phyloP scores from a whole-genome alignment of 768 basidiomycete genomes.

The Phanerochaete carnosa region DNA sequence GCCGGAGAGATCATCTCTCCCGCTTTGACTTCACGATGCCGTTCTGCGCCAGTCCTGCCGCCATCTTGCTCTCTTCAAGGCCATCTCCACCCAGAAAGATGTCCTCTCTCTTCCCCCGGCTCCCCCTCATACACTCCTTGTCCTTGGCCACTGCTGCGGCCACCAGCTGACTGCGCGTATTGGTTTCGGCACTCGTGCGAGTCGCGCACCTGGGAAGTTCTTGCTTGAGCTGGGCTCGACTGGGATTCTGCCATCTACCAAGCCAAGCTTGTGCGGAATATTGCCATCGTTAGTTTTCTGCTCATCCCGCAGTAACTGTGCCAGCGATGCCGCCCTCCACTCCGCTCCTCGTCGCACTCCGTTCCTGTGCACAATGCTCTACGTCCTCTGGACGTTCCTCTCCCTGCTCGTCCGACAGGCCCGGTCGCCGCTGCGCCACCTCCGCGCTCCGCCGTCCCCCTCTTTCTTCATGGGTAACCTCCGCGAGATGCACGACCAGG shows the following conservation, averaged over 20 bases:
- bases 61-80: neutral
- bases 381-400: conserved; percentile 35
- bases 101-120: neutral
- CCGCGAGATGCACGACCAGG: conserved; percentile 52
- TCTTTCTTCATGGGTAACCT: conserved; percentile 54
- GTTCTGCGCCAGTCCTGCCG: neutral
- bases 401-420: conserved; percentile 41
- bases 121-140: neutral
- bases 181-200: neutral
- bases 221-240: neutral
- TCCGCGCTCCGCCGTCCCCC: conserved; percentile 43
- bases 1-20: neutral
- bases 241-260: neutral
- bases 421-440: conserved; percentile 44
- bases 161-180: neutral
- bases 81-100: neutral
- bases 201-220: neutral
- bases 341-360: conserved; percentile 15
- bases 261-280: neutral
- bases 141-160: neutral
- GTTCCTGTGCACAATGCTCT: conserved; percentile 21
- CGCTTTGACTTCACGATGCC: neutral
- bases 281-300: neutral
- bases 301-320: neutral
- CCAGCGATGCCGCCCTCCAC: neutral